Evolutionary conservation across 225 moss, liverwort and hornwort genomes (phyloP), one percentile per base, ranked within the genome.

Genomic region (Antitrichia curtipendula): DNA sequence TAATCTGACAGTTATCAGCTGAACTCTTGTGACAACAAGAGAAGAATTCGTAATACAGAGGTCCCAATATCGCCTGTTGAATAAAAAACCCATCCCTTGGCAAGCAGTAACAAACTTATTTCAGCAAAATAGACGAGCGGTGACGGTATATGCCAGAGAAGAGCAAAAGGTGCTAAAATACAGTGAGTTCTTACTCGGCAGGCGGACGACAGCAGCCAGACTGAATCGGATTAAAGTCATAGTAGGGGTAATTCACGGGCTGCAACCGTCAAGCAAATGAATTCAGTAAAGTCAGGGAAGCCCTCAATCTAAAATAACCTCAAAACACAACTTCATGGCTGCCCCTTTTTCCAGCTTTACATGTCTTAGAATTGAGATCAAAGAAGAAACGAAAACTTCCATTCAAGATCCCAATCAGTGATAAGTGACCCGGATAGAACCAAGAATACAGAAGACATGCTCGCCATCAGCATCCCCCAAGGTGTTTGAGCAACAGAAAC

Each of bases 181-280:
- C n/a, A 29, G 58, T 10, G n/a, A n/a, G 2, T 43, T 45, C 92
- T 90, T 89, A 94, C 92, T 92, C 94, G 75, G 91, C 57, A 74
- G 94, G 94, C 11, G 91, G 94, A 58, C 92, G 94, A 70, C 92
- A 94, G 82, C 94, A 94, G 53, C 94, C 94, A 57, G 94, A 94
- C 47, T 94, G 94, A 16, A 94, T 56, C 20, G 91, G 61, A 89
- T 65, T 84, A 49, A 92, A 81, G 70, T 85, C n/a, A 34, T 88
- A 76, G 75, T 91, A 91, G 28, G 88, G 84, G 36, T 94, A 94
- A 52, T 91, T 74, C 27, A 69, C 45, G 3, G 90, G 84, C 94
- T 94, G 91, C 54, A 87, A 50, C 45, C 64, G 77, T 82, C 13
- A 84, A 45, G 86, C 16, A 71, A 32, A 32, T 34, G 25, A 21